Evolutionary conservation across 2,329 filamentous ascomycete species (phyloP).

Genomic region (Aschersonia sp.): DNA sequence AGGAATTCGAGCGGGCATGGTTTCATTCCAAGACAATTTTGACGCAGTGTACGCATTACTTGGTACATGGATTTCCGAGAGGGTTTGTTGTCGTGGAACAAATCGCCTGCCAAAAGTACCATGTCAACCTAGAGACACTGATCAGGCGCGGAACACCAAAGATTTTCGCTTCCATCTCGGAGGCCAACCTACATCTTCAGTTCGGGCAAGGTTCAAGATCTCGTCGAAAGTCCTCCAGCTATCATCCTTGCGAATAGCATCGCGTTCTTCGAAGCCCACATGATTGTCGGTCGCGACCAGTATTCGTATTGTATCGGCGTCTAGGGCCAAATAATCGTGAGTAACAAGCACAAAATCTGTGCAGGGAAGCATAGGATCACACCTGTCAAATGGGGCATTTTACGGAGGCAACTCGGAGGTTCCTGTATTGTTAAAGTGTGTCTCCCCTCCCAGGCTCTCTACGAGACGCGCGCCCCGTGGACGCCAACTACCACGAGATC

Average conservation of each 20-base stretch:
- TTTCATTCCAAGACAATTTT: conserved; percentile 90
- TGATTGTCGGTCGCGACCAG: conserved; percentile 93
- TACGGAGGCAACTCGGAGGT: no score
- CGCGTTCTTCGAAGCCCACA: conserved; percentile 90
- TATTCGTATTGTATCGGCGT: conserved; percentile 79
- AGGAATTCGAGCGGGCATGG: conserved; percentile 91
- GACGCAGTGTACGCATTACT: conserved; percentile 85
- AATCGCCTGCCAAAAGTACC: conserved; percentile 84
- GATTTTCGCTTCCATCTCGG: not conserved
- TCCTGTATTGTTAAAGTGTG: no score
- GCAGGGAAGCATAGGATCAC: not conserved
- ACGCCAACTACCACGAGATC: no score
- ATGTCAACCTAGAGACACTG: conserved; percentile 56
- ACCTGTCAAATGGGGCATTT: conserved; percentile 5
- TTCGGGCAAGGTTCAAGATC: conserved; percentile 76
- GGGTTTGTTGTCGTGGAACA: conserved; percentile 97
- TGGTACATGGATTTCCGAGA: conserved; percentile 93
- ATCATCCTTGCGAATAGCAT: conserved; percentile 88
- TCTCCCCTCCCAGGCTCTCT: no score
- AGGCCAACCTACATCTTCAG: conserved; percentile 46
- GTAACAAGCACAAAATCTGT: not conserved
- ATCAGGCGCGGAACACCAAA: not conserved
- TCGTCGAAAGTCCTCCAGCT: conserved; percentile 96
- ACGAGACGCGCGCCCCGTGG: no score
- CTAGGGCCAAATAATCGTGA: conserved; percentile 12